Base-by-base conservation (phyloP, 495 filamentous ascomycete species). In the Tricharina praecox region DNA sequence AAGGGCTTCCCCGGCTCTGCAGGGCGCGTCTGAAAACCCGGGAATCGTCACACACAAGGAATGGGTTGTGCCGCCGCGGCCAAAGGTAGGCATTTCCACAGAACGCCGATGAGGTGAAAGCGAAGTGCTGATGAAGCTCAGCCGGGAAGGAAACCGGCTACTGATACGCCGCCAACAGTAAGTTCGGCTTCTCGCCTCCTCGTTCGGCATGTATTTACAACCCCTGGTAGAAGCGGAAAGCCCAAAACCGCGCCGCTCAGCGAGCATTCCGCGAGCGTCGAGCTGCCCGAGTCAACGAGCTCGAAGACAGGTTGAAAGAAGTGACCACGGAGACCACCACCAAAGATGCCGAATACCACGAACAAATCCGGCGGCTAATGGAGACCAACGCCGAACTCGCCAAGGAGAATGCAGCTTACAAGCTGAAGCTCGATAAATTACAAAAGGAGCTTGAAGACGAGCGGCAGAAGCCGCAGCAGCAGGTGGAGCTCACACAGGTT, bases 161-260 rank as follows among this genome's bases (percentile, higher is more conserved):
- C 81, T 11, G 85, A 95, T 57, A 85, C 82, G 3, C 85, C 85
- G 10, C 84, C 84, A 1, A 93, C 85, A 19, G 56, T 59, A 59
- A 54, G 56, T 36, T 26, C 23, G n/a, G 10, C 43, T 11, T 5
- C n/a, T 20, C 23, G 43, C 9, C 16, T n/a, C 4, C 16, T 13
- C 25, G 13, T 8, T 15, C 26, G 19, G 8, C 9, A 21, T 10
- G 25, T 46, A 23, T 43, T 43, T 16, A 46, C 30, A 34, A 11
- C 24, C 35, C 11, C 13, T 19, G 7, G 13, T 50, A 59, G 30
- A 90, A 93, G 61, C 77, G 87, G 48, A 92, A 93, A 64, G 83
- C 82, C 0, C 87, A 95, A 61, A 95, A 95, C 62, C 72, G 87
- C 33, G 82, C 82, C n/a, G 86, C 87, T 11, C 87, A 95, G 65